Percentiles rank a stretch among this genome's conserved stretches.
Conservation (phyloP, 2,329 filamentous ascomycete species). For the Tolypocladium tundrense region DNA sequence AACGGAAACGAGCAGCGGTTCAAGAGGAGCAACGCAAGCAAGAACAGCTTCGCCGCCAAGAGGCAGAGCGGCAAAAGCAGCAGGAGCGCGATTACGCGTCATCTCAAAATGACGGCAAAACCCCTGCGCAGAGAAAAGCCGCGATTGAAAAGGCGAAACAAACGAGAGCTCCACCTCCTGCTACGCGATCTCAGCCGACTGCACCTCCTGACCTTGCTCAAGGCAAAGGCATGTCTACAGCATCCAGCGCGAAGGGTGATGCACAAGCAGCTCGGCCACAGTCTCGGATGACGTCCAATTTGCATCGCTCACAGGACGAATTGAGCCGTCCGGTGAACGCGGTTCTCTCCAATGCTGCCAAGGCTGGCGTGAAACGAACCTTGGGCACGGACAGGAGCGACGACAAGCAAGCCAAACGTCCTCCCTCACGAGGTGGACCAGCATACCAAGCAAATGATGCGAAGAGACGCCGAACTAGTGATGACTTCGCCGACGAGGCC, state of each 20-base stretch:
- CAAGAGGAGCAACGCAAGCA: conserved; percentile 56
- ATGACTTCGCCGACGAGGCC: conserved; percentile 56
- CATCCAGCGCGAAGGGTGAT: conserved; percentile 18
- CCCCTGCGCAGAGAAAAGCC: conserved; percentile 52
- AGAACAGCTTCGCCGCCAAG: conserved; percentile 48
- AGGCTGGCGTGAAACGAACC: conserved; percentile 61
- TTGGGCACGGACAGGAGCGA: conserved; percentile 57
- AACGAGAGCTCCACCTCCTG: conserved; percentile 51
- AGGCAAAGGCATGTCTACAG: conserved; percentile 13
- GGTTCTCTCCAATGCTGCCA: conserved; percentile 44
- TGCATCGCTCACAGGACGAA: conserved; percentile 47
- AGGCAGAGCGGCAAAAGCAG: conserved; percentile 51
- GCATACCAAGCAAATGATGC: conserved; percentile 59
- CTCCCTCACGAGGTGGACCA: conserved; percentile 40
- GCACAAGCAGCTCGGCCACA: conserved; percentile 30
- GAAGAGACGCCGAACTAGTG: conserved; percentile 72
- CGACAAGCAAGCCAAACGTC: conserved; percentile 33
- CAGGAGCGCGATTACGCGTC: conserved; percentile 52
- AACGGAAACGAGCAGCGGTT: conserved; percentile 59
- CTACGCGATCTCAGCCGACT: conserved; percentile 42
- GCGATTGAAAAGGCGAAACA: conserved; percentile 56
- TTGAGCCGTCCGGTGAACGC: conserved; percentile 49
- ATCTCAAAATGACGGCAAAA: conserved; percentile 54
- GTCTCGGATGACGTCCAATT: conserved; percentile 49
- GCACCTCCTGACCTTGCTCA: conserved; percentile 36